Percentiles rank a stretch among this genome's conserved stretches.
These are phyloP conservation scores for Colletotrichum eleusines DNA, from an alignment of 2,329 filamentous ascomycete species.

Conservation along the genomic window DNA sequence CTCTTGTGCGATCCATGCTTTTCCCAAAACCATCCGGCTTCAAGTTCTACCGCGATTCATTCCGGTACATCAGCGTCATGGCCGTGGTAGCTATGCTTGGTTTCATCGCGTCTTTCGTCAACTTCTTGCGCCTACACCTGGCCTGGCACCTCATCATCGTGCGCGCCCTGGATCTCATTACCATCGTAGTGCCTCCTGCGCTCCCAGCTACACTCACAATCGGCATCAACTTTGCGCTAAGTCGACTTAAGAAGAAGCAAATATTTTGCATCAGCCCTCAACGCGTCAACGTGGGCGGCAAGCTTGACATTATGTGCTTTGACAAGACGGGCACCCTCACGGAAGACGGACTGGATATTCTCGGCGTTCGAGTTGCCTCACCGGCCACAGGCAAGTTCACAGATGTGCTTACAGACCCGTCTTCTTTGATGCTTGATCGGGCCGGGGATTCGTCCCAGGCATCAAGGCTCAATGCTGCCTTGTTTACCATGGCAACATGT, in stretches of 20 bases:
- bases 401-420: constrained; percentile 77
- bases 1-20: constrained; percentile 95
- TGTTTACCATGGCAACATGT: constrained; percentile 97
- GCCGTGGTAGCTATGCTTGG: constrained; percentile 85
- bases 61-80: constrained; percentile 98
- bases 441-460: constrained; percentile 14
- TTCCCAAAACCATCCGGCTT: constrained; percentile 99
- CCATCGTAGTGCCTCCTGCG: constrained; percentile 95
- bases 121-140: constrained; percentile 87
- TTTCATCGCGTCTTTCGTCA: constrained; percentile 91
- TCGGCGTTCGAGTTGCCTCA: constrained; percentile 86
- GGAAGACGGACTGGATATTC: constrained; percentile 93
- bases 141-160: constrained; percentile 93
- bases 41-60: constrained; percentile 98
- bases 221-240: constrained; percentile 93
- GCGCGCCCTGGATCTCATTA: constrained; percentile 93
- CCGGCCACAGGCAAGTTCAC: constrained; percentile 74
- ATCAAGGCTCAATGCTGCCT: constrained; percentile 65
- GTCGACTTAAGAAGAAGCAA: constrained; percentile 84
- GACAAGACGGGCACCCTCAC: constrained; percentile 99
- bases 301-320: constrained; percentile 96
- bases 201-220: constrained; percentile 95
- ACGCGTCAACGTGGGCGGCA: constrained; percentile 95
- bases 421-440: constrained; percentile 62
- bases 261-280: constrained; percentile 99